Conservation (phyloP, 192 early-diverging fungal genomes). For the Coemansia sp. region DNA sequence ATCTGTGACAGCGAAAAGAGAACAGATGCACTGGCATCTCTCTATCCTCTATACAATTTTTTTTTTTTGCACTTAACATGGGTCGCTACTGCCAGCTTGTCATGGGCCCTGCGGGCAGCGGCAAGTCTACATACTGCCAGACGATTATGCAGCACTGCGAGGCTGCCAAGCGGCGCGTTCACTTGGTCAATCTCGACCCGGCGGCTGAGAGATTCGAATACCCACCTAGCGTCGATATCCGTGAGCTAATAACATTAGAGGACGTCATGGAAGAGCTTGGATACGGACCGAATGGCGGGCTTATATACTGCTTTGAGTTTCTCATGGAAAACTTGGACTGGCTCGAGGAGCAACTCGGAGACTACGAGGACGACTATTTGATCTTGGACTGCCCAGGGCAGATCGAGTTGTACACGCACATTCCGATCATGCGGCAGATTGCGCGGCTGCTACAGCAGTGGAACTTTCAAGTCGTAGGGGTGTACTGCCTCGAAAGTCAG, state of each 20-base stretch:
- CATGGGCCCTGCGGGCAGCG: constrained; percentile 95
- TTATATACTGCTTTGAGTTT: constrained; percentile 98
- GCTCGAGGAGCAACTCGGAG: constrained; percentile 90
- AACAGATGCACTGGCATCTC: no score
- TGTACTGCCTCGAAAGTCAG: constrained; percentile 93
- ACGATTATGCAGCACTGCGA: constrained; percentile 96
- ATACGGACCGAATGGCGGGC: constrained; percentile 96
- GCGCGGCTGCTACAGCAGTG: constrained; percentile 68
- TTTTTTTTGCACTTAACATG: constrained; percentile 28
- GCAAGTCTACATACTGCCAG: constrained; percentile 96
- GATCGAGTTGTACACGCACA: constrained; percentile 99
- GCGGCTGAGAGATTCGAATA: constrained; percentile 97
- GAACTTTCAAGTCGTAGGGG: constrained; percentile 87
- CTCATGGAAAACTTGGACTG: constrained; percentile 95
- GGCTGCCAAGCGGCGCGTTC: constrained; percentile 76
- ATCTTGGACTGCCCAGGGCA: constrained; percentile 98
- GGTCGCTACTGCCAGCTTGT: constrained; percentile 89
- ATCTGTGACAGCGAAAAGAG: no score
- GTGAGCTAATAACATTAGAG: constrained; percentile 94
- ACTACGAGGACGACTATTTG: constrained; percentile 94
- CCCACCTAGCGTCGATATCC: constrained; percentile 85
- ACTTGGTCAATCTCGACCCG: constrained; percentile 97
- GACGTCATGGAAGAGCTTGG: constrained; percentile 98
- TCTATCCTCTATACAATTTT: neutral
- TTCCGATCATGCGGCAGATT: constrained; percentile 89